Evolutionary conservation across 495 filamentous ascomycete genomes (phyloP), one percentile per base, ranked within the genome.

Genomic region (Penicillium verhagenii): DNA sequence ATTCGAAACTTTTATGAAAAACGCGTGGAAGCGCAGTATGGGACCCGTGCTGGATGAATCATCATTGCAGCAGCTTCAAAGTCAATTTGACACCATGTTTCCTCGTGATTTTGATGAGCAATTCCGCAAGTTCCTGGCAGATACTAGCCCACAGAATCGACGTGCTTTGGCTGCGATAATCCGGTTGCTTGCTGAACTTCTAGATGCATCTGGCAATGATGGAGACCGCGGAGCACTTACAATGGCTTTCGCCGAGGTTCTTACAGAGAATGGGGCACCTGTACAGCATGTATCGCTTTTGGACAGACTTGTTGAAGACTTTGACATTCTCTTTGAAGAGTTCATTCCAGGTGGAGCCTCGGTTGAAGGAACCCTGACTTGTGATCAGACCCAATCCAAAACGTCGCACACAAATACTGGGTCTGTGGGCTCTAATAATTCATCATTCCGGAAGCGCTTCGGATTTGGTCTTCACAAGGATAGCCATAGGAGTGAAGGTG

Each of bases 191-290:
- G 86, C 89, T 2, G 91, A 96, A 61, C 79, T 98, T 14, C 82
- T 97, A 11, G 93, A 96, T 55, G 92, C 90, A n/a, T 96, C 92
- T 56, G 88, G 87, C 10, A 96, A 94, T 67, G 94, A 96, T 63
- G 90, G 91, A 44, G 93, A 97, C 66, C 84, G 93, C 29, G 94
- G 94, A 24, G 89, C 90, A 44, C 71, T 98, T 61, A 97, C 91
- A 2, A 86, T 89, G 24, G 90, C 91, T 13, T 97, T 98, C 72
- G 86, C 92, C 1, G 94, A 97, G 61, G 76, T 96, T 45, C 76
- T 98, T 10, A 86, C 92, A 4, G 79, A 85, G 33, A 85, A 92
- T 56, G 87, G 86, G 9, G 84, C 83, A 57, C 83, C 92, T 8
- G 86, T 89, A 53, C 82, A 92, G 44, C 94, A 92, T 63, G 91